Conservation (phyloP, 352 stramenopile species). For the Phytopythium kandeliae region DNA sequence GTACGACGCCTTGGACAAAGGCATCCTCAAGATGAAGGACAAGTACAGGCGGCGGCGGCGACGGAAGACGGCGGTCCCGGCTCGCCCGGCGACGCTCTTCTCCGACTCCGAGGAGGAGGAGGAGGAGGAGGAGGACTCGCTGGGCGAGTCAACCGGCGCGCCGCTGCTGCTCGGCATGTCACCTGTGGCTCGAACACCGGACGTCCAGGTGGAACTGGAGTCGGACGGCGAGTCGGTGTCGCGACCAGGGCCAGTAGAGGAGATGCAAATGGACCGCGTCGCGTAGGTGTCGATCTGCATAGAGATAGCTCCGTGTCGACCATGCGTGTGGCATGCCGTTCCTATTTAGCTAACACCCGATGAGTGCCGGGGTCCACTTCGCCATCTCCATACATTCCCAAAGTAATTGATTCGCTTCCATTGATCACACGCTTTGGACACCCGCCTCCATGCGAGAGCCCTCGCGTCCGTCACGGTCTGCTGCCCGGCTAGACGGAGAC, state of each 20-base stretch:
- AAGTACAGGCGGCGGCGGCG: conserved; percentile 4
- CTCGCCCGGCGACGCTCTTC: conserved; percentile 2
- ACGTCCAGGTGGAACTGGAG: not conserved
- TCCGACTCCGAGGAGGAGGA: conserved; percentile 8
- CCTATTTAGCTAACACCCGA: conserved; percentile 1
- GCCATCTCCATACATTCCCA: too few species aligned
- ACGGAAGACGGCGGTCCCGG: not conserved
- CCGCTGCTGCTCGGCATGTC: conserved; percentile 7
- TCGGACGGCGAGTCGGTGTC: too few species aligned
- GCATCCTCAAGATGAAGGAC: conserved; percentile 2
- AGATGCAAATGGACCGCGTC: conserved; percentile 4
- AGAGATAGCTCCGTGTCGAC: not conserved
- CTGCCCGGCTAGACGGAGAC: not conserved
- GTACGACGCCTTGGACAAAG: conserved; percentile 29
- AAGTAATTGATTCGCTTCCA: too few species aligned
- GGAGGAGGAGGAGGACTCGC: conserved; percentile 2
- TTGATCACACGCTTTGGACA: conserved; percentile 2
- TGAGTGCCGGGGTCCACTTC: too few species aligned
- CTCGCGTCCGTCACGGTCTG: not conserved
- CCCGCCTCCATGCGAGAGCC: not conserved
- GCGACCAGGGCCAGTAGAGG: not conserved
- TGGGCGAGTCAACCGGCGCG: not conserved
- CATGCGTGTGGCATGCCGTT: not conserved
- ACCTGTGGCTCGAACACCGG: not conserved
- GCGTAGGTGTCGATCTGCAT: not conserved